phyloP scores from a whole-genome alignment of 345 rosid species.

The Ceriops zippeliana region DNA sequence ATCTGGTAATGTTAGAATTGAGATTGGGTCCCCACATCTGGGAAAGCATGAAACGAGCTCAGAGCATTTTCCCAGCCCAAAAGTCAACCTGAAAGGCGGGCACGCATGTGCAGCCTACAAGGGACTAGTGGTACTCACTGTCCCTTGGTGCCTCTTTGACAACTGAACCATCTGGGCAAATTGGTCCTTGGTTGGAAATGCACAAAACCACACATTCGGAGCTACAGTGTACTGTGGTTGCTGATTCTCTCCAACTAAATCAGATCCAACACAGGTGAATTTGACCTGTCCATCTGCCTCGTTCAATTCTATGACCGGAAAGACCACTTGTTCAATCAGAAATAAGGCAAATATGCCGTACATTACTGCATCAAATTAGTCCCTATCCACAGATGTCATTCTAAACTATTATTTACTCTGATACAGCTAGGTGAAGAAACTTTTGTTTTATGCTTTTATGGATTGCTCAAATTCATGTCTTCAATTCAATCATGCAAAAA shows the following conservation, averaged over 20 bases:
- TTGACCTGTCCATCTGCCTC: conserved; percentile 63
- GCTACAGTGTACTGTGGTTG: conserved; percentile 77
- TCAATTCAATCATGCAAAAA: too few species aligned
- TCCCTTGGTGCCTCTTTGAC: conserved; percentile 52
- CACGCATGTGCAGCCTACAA: conserved; percentile 93
- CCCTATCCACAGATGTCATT: too few species aligned
- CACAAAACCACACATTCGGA: conserved; percentile 82
- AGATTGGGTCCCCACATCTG: too few species aligned
- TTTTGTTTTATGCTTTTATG: too few species aligned
- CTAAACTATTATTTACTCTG: too few species aligned
- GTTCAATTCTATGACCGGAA: conserved; percentile 63
- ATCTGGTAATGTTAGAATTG: too few species aligned
- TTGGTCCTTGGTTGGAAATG: conserved; percentile 69
- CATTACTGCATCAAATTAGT: neutral
- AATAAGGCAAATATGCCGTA: neutral
- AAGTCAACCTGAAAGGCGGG: conserved; percentile 90
- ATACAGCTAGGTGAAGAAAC: too few species aligned
- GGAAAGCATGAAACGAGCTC: conserved; percentile 44
- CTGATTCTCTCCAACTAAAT: conserved; percentile 47
- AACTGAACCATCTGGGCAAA: conserved; percentile 45
- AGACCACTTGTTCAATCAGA: neutral
- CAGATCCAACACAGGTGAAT: conserved; percentile 69
- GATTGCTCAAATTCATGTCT: too few species aligned
- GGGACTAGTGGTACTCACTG: conserved; percentile 59
- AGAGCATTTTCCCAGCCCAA: conserved; percentile 64